Evolutionary conservation across 768 basidiomycete species (phyloP), one percentile per base, ranked within the genome.

Genomic region (Suillus occidentalis): DNA sequence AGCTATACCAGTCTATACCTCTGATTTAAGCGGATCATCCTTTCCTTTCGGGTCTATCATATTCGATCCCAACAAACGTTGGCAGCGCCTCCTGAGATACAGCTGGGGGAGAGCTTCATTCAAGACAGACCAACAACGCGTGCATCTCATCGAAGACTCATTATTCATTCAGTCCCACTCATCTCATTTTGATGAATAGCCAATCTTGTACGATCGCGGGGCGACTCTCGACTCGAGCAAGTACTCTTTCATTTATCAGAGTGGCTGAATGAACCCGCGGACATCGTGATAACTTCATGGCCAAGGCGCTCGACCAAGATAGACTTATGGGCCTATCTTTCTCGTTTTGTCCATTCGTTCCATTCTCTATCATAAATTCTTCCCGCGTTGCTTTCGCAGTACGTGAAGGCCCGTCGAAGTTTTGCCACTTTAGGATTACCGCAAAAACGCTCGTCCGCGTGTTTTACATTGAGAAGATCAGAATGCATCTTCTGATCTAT

Each of bases 311-410:
- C 22, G 22, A 59, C 57, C 9, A 59, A 40, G 57, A 40, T 59
- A 59, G 57, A 28, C 39, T 28, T 28, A 40, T 59, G 39, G 39
- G 25, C 57, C 57, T 59, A 59, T 59, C 39, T 59, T 14, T 18
- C 40, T 59, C 28, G 18, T 25, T 40, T 59, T 20, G 16, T 20
- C 16, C 16, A 10, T 40, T 40, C 10, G 10, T 40, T 40, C 39
- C 57, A 40, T 59, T 59, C 39, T 37, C 14, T 59, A 16, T 59
- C 39, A 42, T 9, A 10, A 10, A 18, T 18, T 39, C 39, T 59
- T 59, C 57, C 57, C 57, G 57, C 57, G 57, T 28, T 59, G 25
- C 57, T 59, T 59, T 59, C 57, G 57, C 57, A 59, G 31, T 55
- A 59, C 25, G 57, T 25, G 37, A 40, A 28, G 39, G 9, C 16